Evolutionary conservation across 1,284 basidiomycete genomes (phyloP), one percentile per base, ranked within the genome.

Genomic region (Porodaedalea pini): DNA sequence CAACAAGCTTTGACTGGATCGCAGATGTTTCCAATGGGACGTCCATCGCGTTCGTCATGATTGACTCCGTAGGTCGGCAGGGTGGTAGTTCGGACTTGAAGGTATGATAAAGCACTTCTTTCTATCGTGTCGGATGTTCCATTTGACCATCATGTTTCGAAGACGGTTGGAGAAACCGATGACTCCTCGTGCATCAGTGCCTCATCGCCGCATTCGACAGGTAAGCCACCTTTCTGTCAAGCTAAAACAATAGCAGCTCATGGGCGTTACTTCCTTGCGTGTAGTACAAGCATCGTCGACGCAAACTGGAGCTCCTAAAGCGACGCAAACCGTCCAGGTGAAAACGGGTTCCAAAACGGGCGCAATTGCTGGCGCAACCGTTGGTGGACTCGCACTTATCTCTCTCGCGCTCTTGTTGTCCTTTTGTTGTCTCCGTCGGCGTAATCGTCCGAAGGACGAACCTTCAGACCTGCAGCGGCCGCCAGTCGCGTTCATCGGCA

Each of bases 21-120:
- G 76, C 78, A 5, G 73, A 85, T 68, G 75, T 85, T 11, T 72
- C 73, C n/a, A 74, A 78, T 11, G 83, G 83, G 2, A 88, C 83
- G 1, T 73, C 73, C 2, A 66, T 90, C 45, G 60, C 88, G 8
- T 88, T 89, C 56, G 64, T 79, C 43, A 76, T 89, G 79, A 70
- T 73, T 2, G 88, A 90, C 62, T 69, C 82, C 3, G 62, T 70
- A 60, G 81, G 83, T 8, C 71, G 74, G 36, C 73, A 75, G 51
- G 86, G 87, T 36, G 87, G 86, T 7, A 75, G 73, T 62, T 82
- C 84, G 6, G 77, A 84, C 62, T 56, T 81, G 17, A 63, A 67
- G 43, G 53, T 54, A 47, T 25, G 10, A 7, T 36, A 17, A 19
- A 32, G 37, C 48, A 44, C 39, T 56, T 58, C 7, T 4, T 51